These are phyloP conservation scores for Fusarium incarnatum DNA, from an alignment of 2,329 filamentous ascomycete species.

Conservation along the genomic window DNA sequence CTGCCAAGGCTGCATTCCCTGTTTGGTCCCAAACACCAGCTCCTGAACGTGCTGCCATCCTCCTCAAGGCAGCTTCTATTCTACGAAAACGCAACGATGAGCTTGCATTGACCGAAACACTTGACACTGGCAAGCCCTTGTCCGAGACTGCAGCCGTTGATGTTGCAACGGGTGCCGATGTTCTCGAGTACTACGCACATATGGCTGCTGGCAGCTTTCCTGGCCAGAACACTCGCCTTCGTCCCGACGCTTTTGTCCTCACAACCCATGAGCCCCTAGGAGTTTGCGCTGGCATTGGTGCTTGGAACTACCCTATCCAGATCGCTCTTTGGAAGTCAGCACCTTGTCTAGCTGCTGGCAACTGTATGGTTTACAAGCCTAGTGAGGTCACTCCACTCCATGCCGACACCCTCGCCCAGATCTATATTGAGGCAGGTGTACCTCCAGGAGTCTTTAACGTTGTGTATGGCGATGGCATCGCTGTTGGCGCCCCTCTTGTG, in stretches of 20 bases:
- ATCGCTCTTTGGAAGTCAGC: slow-evolving; percentile 92
- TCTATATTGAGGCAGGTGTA: slow-evolving; percentile 82
- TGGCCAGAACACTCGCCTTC: slow-evolving; percentile 79
- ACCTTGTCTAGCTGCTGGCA: slow-evolving; percentile 85
- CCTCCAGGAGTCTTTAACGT: slow-evolving; percentile 90
- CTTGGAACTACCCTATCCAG: slow-evolving; percentile 93
- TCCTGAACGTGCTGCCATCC: slow-evolving; percentile 79
- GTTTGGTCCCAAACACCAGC: slow-evolving; percentile 81
- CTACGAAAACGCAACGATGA: slow-evolving; percentile 82
- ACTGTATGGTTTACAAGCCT: slow-evolving; percentile 92
- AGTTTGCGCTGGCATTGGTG: slow-evolving; percentile 87
- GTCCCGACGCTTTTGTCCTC: slow-evolving; percentile 83
- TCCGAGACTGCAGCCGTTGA: slow-evolving; percentile 88
- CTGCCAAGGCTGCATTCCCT: slow-evolving; percentile 78
- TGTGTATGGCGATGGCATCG: slow-evolving; percentile 80
- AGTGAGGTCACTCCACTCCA: slow-evolving; percentile 91
- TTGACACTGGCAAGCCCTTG: slow-evolving; percentile 88
- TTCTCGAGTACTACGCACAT: slow-evolving; percentile 88
- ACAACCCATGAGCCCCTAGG: slow-evolving; percentile 85
- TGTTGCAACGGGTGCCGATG: slow-evolving; percentile 83
- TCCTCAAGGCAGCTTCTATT: slow-evolving; percentile 79
- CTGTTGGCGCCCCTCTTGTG: slow-evolving; percentile 79
- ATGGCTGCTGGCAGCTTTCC: slow-evolving; percentile 83
- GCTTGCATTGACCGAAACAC: slow-evolving; percentile 81
- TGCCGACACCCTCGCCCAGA: slow-evolving; percentile 77